Base-by-base conservation (phyloP, 2,329 filamentous ascomycete genomes). In the Chalaropsis ovoidea region DNA sequence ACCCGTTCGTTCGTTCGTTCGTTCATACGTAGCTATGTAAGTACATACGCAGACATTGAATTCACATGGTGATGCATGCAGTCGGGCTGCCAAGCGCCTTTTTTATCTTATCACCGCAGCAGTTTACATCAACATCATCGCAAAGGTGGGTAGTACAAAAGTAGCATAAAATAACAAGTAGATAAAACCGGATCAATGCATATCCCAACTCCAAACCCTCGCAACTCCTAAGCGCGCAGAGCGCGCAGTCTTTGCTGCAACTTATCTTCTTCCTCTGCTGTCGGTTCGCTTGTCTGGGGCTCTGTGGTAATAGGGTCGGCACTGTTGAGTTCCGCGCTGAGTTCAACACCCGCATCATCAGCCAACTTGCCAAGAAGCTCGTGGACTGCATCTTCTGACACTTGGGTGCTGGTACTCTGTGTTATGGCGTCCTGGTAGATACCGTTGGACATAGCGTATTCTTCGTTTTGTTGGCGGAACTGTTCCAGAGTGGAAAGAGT, bases 361-460 rank as follows among this genome's bases (percentile, higher is more conserved):
- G 90, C 90, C 54, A 94, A 84, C 76, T 95, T 88, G 69, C 84
- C 87, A 76, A 95, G 87, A 68, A 95, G 77, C 70, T 90, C 86
- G 74, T 95, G 90, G 1, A 95, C 90, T 70, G 92, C 90, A 70
- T 95, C 90, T 73, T 95, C 76, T 78, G 89, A 77, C 77, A 92
- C 74, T 79, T 89, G 73, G 78, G 87, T 71, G 76, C 89, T 74
- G 1, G 90, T 95, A 45, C 87, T 88, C 68, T 88, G 86, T 24
- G 83, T 85, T 68, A 92, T 93, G 67, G 90, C 89, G 72, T 92
- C 90, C 75, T 93, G 89, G 76, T 94, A 94, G 76, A 92, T 90
- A 70, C 86, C 81, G 74, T 83, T 84, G 73, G 78, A 81, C 77
- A 85, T 82, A 74, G 81, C 80, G 74, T 84, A 84, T 71, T 85